phyloP scores from a whole-genome alignment of 2,329 filamentous ascomycete genomes.

The Domatiomyces globalis region DNA sequence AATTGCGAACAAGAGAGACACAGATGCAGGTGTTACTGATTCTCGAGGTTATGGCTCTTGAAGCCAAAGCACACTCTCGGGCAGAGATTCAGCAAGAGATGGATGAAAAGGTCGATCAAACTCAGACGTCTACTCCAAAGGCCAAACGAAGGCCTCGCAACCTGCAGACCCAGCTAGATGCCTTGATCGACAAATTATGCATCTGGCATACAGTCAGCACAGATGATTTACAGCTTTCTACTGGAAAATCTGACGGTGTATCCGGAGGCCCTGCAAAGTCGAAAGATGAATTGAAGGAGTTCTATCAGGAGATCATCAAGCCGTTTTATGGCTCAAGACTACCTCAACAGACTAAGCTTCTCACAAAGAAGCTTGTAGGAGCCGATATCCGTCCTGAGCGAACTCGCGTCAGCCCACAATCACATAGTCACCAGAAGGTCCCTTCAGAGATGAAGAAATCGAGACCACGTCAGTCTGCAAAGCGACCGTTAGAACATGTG shows the following conservation, averaged over 20 bases:
- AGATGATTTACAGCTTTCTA: constrained; percentile 20
- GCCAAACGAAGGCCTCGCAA: constrained; percentile 25
- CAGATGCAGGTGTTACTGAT: constrained; percentile 37
- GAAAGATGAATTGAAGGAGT: constrained; percentile 34
- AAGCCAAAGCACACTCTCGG: constrained; percentile 24
- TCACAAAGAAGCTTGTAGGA: constrained; percentile 36
- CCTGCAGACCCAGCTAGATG: constrained; percentile 31
- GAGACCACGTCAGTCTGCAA: constrained; percentile 21
- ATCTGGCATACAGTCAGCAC: constrained; percentile 37
- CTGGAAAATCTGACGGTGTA: constrained; percentile 17
- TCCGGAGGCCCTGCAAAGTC: constrained; percentile 14
- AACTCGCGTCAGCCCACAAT: constrained; percentile 33
- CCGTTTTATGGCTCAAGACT: constrained; percentile 36
- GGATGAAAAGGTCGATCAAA: constrained; percentile 9
- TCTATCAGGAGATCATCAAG: constrained; percentile 37
- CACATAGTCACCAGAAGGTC: constrained; percentile 30
- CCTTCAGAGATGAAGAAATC: constrained; percentile 19
- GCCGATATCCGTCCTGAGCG: constrained; percentile 25
- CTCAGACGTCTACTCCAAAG: constrained; percentile 20
- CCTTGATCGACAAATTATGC: constrained; percentile 35
- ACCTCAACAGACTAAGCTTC: constrained; percentile 32
- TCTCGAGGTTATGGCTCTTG: constrained; percentile 28
- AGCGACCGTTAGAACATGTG: constrained; percentile 32
- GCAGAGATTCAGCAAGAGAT: constrained; percentile 29
- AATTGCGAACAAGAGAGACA: constrained; percentile 34